Evolutionary conservation across 306 rosid genomes (phyloP).

Genomic region (Rosa multiflora): DNA sequence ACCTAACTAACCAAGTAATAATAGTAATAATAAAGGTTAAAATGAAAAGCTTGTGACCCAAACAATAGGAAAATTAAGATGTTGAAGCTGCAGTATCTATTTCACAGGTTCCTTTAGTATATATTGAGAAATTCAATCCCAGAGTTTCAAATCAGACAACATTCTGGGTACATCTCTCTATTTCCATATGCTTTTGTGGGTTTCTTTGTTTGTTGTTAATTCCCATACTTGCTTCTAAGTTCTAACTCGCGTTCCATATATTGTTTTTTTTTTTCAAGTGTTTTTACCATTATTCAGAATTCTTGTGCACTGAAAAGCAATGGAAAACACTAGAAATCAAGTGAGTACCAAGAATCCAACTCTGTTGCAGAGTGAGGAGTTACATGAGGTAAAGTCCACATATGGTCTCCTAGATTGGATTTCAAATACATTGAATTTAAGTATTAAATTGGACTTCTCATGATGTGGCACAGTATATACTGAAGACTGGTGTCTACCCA

Average conservation of each 20-base stretch:
- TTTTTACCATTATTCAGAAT: neutral
- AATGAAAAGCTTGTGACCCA: conserved; percentile 19
- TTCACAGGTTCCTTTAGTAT: neutral
- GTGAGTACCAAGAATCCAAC: neutral
- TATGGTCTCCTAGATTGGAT: neutral
- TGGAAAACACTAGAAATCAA: neutral
- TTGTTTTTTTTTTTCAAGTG: neutral
- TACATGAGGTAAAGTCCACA: conserved; percentile 4
- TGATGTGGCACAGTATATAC: conserved; percentile 38
- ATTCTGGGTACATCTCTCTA: neutral
- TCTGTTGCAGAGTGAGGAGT: neutral
- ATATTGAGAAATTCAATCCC: neutral
- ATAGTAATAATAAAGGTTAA: neutral
- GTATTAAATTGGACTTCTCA: neutral
- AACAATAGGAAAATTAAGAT: neutral
- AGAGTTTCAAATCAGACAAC: neutral
- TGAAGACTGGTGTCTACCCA: conserved; percentile 61
- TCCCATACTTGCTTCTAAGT: neutral
- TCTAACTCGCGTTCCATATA: neutral
- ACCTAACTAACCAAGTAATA: neutral
- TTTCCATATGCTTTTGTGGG: neutral
- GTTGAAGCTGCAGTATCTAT: neutral
- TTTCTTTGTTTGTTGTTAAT: neutral
- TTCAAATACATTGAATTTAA: too few relatives aligned
- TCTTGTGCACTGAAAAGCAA: neutral